A percentile compares a stretch with the other conserved stretches of the same genome.
phyloP scores from a whole-genome alignment of 1,284 basidiomycete species.

The Porogramme epimiltina region DNA sequence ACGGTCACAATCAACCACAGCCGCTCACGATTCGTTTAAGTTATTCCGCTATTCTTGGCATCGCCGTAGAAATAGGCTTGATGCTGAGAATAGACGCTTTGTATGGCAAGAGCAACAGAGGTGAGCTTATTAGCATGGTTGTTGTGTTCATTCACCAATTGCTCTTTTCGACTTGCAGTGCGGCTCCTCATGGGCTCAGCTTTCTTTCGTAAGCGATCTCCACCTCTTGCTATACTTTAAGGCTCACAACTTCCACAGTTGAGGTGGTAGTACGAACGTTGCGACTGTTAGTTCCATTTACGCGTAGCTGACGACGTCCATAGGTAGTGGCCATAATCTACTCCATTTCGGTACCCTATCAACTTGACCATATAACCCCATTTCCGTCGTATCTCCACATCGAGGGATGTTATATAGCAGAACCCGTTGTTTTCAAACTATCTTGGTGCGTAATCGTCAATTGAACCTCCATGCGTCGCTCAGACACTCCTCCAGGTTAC shows the following conservation, averaged over 20 bases:
- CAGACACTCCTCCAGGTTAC: no score
- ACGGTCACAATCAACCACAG: background rate
- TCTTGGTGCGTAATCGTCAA: conserved; percentile 10
- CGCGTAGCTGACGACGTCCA: no score
- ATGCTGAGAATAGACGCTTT: conserved; percentile 21
- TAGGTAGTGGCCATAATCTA: no score
- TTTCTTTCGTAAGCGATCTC: conserved; percentile 5
- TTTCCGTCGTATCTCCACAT: no score
- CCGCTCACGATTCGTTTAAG: background rate
- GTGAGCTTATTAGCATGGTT: background rate
- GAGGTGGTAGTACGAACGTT: conserved; percentile 3
- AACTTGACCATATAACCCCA: no score
- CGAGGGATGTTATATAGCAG: no score
- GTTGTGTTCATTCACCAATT: background rate
- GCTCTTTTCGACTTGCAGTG: conserved; percentile 1
- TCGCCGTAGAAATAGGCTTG: conserved; percentile 20
- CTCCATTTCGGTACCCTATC: background rate
- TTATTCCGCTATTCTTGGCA: conserved; percentile 1
- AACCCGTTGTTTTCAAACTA: conserved; percentile 1
- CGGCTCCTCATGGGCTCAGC: conserved; percentile 6
- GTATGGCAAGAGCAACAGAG: conserved; percentile 11
- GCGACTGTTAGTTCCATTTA: no score
- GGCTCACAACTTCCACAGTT: background rate
- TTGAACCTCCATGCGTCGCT: no score
- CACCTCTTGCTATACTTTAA: background rate